Base-by-base conservation (phyloP, 495 filamentous ascomycete genomes). In the Penicillium diatomitis region DNA sequence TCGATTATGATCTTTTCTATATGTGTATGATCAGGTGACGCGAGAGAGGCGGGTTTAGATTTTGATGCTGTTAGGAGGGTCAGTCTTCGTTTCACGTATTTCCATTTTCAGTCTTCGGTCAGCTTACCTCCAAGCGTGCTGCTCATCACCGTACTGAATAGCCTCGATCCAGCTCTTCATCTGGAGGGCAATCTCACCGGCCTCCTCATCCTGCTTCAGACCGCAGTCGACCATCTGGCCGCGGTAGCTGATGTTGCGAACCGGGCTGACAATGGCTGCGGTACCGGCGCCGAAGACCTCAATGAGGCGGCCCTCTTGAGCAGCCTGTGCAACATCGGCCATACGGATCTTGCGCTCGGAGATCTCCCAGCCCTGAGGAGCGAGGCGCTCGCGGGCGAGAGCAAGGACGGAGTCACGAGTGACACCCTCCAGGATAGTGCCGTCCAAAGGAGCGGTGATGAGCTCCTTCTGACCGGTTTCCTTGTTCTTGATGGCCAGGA, bases 161-260 rank as follows among this genome's bases (percentile, higher is more conserved):
- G 73, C 83, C 70, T 96, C 90, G 53, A 98, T 96, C 92, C 92
- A 98, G 55, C 78, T 77, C 82, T 95, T 95, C 84, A 98, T 87
- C 65, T 77, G 75, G 55, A 77, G 71, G 38, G 92, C 81, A 51
- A 96, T 77, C 60, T 88, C 84, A 38, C 92, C 94, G 6, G 85
- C 87, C 69, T 98, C 92, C 66, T 92, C 78, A 35, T 81, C 69
- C 50, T 85, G 80, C 61, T 74, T 76, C 57, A 95, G 63, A 6
- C 86, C 86, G 64, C 91, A 96, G 48, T 85, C 76, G 2, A 95
- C 82, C 58, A 87, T 49, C 60, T 84, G 68, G 29, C 85, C 88
- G 62, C 77, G 80, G 83, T 90, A 97, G 68, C 82, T 83, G 67
- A 97, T 96, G 47, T 74, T 80, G 39, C 92, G 73, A 8, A 97